phyloP scores from a whole-genome alignment of 83 land plant species.

The Thuja plicata region DNA sequence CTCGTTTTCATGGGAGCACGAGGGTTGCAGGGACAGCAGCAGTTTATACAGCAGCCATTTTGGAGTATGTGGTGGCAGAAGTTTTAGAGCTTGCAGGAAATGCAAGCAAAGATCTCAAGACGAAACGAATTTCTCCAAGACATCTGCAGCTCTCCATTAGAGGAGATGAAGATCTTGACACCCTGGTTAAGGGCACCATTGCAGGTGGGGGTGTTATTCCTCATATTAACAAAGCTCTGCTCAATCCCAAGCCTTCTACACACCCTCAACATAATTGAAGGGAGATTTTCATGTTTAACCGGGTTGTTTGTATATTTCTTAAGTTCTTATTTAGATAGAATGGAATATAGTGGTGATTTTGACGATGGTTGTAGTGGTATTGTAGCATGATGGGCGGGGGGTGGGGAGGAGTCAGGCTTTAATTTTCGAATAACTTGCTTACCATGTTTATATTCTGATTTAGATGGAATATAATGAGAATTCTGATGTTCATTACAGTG shows the following conservation, averaged over 20 bases:
- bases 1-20: neutral
- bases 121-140: neutral
- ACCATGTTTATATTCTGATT: too few species aligned
- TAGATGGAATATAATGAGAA: too few species aligned
- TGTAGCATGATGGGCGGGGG: too few species aligned
- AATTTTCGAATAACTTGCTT: too few species aligned
- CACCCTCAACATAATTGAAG: too few species aligned
- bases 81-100: neutral
- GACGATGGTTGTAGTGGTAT: too few species aligned
- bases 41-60: neutral
- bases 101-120: neutral
- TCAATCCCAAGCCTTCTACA: neutral
- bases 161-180: conserved; percentile 1
- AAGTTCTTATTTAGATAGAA: too few species aligned
- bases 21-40: neutral
- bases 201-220: neutral
- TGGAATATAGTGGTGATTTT: too few species aligned
- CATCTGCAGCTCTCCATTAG: neutral
- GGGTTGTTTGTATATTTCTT: too few species aligned
- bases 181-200: neutral
- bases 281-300: too few species aligned
- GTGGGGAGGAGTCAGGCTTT: too few species aligned
- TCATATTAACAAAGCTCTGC: neutral
- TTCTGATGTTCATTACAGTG: too few species aligned
- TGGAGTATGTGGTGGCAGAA: neutral